phyloP scores from a whole-genome alignment of 2,329 filamentous ascomycete genomes.

The Sarocladium strictum region DNA sequence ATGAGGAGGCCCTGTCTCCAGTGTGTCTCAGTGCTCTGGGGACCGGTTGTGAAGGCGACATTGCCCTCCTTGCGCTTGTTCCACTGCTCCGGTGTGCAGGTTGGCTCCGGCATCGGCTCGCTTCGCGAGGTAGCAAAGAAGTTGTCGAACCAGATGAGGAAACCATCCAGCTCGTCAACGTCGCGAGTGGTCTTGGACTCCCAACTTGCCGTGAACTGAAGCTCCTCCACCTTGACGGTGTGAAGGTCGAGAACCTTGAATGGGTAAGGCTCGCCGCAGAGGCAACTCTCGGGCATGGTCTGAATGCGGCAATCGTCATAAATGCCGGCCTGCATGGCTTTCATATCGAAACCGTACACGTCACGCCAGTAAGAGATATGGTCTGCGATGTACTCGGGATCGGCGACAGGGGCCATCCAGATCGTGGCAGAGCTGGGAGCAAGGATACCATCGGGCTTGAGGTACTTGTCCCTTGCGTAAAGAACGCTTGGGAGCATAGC shows the following conservation, averaged over 20 bases:
- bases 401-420: conserved; percentile 73
- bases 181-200: conserved; percentile 53
- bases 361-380: conserved; percentile 82
- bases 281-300: conserved; percentile 54
- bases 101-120: conserved; percentile 40
- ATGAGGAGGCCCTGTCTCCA: conserved; percentile 83
- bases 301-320: conserved; percentile 78
- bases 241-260: conserved; percentile 77
- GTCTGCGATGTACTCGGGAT: conserved; percentile 70
- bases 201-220: conserved; percentile 70
- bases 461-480: conserved; percentile 80
- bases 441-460: conserved; percentile 73
- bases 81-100: conserved; percentile 59
- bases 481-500: conserved; percentile 93
- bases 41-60: conserved; percentile 85
- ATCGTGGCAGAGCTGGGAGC: conserved; percentile 82
- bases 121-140: conserved; percentile 69
- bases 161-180: conserved; percentile 72
- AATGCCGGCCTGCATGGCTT: conserved; percentile 77
- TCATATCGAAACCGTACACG: conserved; percentile 94
- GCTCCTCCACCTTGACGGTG: conserved; percentile 62
- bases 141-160: conserved; percentile 89
- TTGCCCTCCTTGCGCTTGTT: conserved; percentile 49
- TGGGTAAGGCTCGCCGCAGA: conserved; percentile 54
- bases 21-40: conserved; percentile 70